phyloP scores from a whole-genome alignment of 371 early-diverging fungal genomes.

The Mucor circinelloides region DNA sequence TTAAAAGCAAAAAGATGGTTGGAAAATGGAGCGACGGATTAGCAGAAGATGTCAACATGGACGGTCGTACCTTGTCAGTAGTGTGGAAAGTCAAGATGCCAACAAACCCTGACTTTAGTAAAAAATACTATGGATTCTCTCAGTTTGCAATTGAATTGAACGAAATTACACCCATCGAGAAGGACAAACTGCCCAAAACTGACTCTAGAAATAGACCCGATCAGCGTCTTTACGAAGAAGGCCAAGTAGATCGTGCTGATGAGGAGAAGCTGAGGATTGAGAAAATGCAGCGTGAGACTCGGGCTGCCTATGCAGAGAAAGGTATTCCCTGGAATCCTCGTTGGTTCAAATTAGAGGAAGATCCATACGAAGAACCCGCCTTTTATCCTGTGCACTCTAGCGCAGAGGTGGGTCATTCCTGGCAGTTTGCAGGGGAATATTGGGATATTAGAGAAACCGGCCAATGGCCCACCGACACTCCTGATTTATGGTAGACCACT shows the following conservation, averaged over 20 bases:
- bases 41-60: constrained; percentile 41
- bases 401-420: constrained; percentile 48
- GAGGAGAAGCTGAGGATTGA: constrained; percentile 81
- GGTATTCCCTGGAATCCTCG: neutral
- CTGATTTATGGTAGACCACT: constrained; percentile 4
- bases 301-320: neutral
- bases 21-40: constrained; percentile 64
- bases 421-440: constrained; percentile 78
- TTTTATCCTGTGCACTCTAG: neutral
- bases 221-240: constrained; percentile 77
- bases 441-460: constrained; percentile 66
- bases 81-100: constrained; percentile 75
- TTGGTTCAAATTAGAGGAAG: constrained; percentile 10
- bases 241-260: constrained; percentile 75
- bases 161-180: constrained; percentile 68
- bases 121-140: constrained; percentile 89
- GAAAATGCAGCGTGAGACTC: constrained; percentile 78
- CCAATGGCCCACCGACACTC: constrained; percentile 55
- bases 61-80: constrained; percentile 55
- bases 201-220: constrained; percentile 92
- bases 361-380: neutral
- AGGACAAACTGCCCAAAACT: constrained; percentile 72
- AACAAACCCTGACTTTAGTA: constrained; percentile 27
- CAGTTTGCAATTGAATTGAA: constrained; percentile 85
- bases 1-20: constrained; percentile 39